A percentile compares a stretch with the other conserved stretches of the same genome.
Conservation (phyloP, 371 early-diverging fungal genomes). For the Rhizopus sp. region DNA sequence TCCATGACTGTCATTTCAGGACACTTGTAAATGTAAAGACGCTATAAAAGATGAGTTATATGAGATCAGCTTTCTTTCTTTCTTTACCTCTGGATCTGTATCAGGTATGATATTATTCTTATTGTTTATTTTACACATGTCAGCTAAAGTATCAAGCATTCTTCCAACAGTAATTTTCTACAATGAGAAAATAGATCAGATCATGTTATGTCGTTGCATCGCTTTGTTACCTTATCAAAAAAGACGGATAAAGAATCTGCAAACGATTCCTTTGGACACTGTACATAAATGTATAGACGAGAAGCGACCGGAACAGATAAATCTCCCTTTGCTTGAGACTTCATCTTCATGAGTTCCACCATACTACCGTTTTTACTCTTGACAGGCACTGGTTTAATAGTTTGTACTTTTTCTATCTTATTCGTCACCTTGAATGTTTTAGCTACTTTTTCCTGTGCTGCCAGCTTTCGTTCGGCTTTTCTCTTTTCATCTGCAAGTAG, state of each 20-base stretch:
- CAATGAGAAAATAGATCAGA: neutral
- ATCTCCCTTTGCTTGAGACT: slow-evolving; percentile 36
- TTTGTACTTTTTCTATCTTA: slow-evolving; percentile 1
- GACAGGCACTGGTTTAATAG: slow-evolving; percentile 6
- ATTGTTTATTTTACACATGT: slow-evolving; percentile 26
- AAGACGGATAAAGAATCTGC: slow-evolving; percentile 14
- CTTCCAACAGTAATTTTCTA: slow-evolving; percentile 27
- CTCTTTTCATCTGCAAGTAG: slow-evolving; percentile 21
- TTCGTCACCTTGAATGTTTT: slow-evolving; percentile 18
- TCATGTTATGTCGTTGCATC: neutral
- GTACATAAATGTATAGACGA: slow-evolving; percentile 33
- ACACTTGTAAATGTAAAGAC: slow-evolving; percentile 25
- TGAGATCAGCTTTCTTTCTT: neutral
- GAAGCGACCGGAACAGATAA: slow-evolving; percentile 25
- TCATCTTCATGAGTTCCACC: slow-evolving; percentile 43
- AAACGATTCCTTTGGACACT: slow-evolving; percentile 22
- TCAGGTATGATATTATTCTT: slow-evolving; percentile 24
- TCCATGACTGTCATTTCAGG: slow-evolving; percentile 22
- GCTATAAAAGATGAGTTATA: slow-evolving; percentile 6
- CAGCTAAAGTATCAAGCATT: slow-evolving; percentile 27
- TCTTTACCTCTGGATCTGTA: slow-evolving; percentile 28
- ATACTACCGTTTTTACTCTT: slow-evolving; percentile 22
- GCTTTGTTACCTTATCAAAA: slow-evolving; percentile 34
- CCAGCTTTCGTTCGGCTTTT: slow-evolving; percentile 24
- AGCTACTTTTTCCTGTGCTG: slow-evolving; percentile 31